These are phyloP conservation scores for Fusarium anthophilum DNA, from an alignment of 2,329 filamentous ascomycete species.

Conservation along the genomic window DNA sequence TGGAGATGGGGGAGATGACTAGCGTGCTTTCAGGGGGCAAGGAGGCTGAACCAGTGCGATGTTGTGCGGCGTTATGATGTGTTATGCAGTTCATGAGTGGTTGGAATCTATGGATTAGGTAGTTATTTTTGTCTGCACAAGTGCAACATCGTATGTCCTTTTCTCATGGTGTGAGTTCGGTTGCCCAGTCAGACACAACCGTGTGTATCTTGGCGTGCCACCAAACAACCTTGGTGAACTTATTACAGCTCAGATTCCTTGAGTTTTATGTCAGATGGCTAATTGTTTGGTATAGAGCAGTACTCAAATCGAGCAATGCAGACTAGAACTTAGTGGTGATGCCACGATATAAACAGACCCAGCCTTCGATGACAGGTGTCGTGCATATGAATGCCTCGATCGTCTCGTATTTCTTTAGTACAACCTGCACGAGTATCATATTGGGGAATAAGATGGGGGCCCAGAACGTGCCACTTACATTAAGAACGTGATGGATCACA, in stretches of 20 bases:
- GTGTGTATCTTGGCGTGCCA: constrained; percentile 2
- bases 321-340: background rate
- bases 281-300: background rate
- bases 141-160: constrained; percentile 6
- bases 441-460: background rate
- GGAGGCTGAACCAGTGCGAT: constrained; percentile 16
- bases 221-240: background rate
- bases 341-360: background rate
- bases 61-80: background rate
- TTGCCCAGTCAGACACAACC: constrained; percentile 12
- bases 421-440: background rate
- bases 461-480: constrained; percentile 9
- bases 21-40: constrained; percentile 8
- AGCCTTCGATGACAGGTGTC: background rate
- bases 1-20: constrained; percentile 4
- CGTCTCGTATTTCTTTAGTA: constrained; percentile 4
- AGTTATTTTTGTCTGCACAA: background rate
- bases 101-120: background rate
- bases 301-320: background rate
- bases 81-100: background rate
- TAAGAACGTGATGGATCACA: constrained; percentile 14
- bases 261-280: background rate
- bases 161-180: background rate
- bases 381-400: constrained; percentile 5
- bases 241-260: background rate